Base-by-base conservation (phyloP, 1,284 basidiomycete species). In the Inonotus obliquus region DNA sequence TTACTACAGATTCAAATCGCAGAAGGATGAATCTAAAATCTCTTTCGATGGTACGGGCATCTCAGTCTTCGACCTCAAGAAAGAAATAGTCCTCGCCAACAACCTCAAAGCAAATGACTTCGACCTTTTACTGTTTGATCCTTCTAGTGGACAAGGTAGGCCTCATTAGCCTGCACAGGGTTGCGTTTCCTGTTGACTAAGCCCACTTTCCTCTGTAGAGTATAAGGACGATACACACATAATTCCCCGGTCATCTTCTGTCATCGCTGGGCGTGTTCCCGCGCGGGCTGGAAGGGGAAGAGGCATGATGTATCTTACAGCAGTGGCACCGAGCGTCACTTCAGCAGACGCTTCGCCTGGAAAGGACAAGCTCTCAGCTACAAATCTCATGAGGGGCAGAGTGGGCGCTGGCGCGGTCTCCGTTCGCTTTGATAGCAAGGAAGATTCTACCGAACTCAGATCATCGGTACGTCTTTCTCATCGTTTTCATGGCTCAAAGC, bases 41-140 rank as follows among this genome's bases (percentile, higher is more conserved):
- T 91, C 93, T 62, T 98, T 99, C 79, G 96, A 99, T 74, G 96
- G 96, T 70, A 98, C 96, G 66, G 94, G 94, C 67, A 98, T 99
- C 73, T 96, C 94, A 70, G 94, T 99, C 66, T 99, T 98, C 82
- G 97, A 99, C 76, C 81, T 99, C 74, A 99, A 99, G 80, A 92
- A 91, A 78, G 96, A 99, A 79, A 94, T 99, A 73, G 96, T 99
- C 71, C 79, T 97, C 66, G 91, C 90, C 72, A 98, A 98, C 75
- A 96, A 92, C 74, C 88, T 99, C 70, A 97, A 97, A 78, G 94
- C 94, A 64, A 94, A 91, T 72, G 97, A 99, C 73, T 98, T 99
- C 79, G 97, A 99, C 76, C 82, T 99, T 44, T 86, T 86, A 61
- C 80, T 99, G 35, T 91, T 87, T 71, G 94, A 97, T 71, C 79